phyloP scores from a whole-genome alignment of 805 yeast genomes.

The Yarrowia sp. region DNA sequence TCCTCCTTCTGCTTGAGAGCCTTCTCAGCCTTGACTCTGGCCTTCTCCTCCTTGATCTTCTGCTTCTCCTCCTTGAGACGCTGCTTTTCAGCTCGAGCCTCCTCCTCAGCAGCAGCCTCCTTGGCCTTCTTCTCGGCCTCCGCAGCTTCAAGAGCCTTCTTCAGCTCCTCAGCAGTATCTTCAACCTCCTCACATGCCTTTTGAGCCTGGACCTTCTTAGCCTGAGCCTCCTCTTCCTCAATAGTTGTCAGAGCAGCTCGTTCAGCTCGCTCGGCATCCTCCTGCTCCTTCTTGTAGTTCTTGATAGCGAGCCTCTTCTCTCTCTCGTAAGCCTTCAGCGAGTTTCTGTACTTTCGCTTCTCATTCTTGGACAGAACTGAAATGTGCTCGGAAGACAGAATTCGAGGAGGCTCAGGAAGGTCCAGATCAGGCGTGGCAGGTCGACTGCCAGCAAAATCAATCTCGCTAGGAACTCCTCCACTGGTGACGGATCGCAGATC shows the following conservation, averaged over 20 bases:
- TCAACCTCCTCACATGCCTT: constrained; percentile 29
- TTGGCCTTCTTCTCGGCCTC: constrained; percentile 34
- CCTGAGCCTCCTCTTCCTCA: constrained; percentile 29
- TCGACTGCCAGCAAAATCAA: constrained; percentile 29
- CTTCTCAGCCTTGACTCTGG: constrained; percentile 6
- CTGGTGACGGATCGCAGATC: constrained; percentile 26
- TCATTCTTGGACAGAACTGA: constrained; percentile 29
- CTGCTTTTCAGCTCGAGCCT: constrained; percentile 20
- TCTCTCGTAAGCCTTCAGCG: constrained; percentile 30
- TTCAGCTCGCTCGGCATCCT: constrained; percentile 14
- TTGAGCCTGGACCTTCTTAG: neutral
- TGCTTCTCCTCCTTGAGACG: constrained; percentile 16
- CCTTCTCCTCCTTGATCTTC: constrained; percentile 15
- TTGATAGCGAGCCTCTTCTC: constrained; percentile 29
- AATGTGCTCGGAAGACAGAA: constrained; percentile 18
- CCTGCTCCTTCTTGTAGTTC: constrained; percentile 36
- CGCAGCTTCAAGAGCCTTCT: constrained; percentile 2
- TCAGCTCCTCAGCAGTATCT: constrained; percentile 6
- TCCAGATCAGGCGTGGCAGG: constrained; percentile 30
- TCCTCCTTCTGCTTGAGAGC: constrained; percentile 21
- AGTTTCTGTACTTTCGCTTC: constrained; percentile 32
- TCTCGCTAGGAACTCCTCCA: constrained; percentile 28
- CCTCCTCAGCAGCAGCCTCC: constrained; percentile 21
- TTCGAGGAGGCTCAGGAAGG: constrained; percentile 29
- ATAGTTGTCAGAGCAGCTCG: constrained; percentile 1